phyloP scores from a whole-genome alignment of 176 grass and related monocot genomes.

The Cocos nucifera region DNA sequence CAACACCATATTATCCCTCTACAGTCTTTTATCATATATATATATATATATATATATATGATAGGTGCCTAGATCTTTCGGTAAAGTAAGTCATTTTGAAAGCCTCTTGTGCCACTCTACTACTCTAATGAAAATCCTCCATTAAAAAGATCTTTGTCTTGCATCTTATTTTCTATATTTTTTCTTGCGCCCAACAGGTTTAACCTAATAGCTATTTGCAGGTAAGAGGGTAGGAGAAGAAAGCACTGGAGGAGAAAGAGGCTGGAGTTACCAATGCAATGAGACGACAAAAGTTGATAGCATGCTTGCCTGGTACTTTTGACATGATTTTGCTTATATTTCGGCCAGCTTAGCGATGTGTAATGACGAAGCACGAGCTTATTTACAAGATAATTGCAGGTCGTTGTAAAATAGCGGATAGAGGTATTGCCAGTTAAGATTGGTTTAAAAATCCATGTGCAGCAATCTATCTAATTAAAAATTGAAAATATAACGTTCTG shows the following conservation, averaged over 20 bases:
- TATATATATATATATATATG: too few species aligned
- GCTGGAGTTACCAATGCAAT: slow-evolving; percentile 31
- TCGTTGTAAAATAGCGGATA: slow-evolving; percentile 53
- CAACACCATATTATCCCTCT: too few species aligned
- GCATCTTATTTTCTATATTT: too few species aligned
- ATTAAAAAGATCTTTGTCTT: too few species aligned
- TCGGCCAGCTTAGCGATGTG: slow-evolving; percentile 52
- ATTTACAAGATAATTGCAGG: slow-evolving; percentile 61
- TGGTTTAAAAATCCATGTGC: too few species aligned
- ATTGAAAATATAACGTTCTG: not conserved
- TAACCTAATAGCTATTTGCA: slow-evolving; percentile 18
- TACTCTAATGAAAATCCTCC: too few species aligned
- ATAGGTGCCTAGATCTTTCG: too few species aligned
- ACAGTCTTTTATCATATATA: too few species aligned
- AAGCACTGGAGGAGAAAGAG: slow-evolving; percentile 42
- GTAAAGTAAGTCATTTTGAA: too few species aligned
- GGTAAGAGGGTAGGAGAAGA: slow-evolving; percentile 59
- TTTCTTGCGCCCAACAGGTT: too few species aligned
- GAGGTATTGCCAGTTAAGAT: slow-evolving; percentile 23
- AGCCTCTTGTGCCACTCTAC: too few species aligned
- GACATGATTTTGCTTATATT: slow-evolving; percentile 49
- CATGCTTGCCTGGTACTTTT: slow-evolving; percentile 51
- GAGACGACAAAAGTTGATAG: slow-evolving; percentile 57
- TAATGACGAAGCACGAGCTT: slow-evolving; percentile 68
- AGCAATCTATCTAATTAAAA: too few species aligned